A percentile compares a stretch with the other conserved stretches of the same genome.
phyloP scores from a whole-genome alignment of 106 monocot species.

The Phalaenopsis aphrodite region DNA sequence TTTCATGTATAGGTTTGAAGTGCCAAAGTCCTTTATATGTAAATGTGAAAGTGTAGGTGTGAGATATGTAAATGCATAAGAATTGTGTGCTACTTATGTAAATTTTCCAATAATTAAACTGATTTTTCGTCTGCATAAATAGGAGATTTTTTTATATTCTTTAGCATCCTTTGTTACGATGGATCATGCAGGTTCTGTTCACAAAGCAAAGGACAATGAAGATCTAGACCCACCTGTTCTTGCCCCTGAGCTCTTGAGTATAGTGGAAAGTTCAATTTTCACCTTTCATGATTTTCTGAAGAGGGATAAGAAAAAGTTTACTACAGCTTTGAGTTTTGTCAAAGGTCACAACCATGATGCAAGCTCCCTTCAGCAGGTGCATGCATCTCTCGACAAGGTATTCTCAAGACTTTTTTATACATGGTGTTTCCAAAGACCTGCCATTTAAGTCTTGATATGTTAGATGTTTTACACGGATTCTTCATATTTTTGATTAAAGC shows the following conservation, averaged over 20 bases:
- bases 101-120: too few relatives aligned
- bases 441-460: too few relatives aligned
- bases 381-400: conserved; percentile 73
- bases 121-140: too few relatives aligned
- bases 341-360: conserved; percentile 36
- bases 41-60: too few relatives aligned
- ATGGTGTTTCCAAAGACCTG: too few relatives aligned
- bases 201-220: conserved; percentile 28
- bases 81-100: too few relatives aligned
- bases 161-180: not conserved
- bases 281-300: conserved; percentile 70
- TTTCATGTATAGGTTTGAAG: too few relatives aligned
- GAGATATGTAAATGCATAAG: too few relatives aligned
- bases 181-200: conserved; percentile 33
- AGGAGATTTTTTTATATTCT: too few relatives aligned
- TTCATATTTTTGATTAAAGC: too few relatives aligned
- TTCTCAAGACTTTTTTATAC: not conserved
- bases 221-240: conserved; percentile 24
- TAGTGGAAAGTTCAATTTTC: conserved; percentile 59
- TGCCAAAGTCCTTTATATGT: too few relatives aligned
- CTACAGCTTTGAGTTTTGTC: conserved; percentile 24
- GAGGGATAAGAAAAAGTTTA: conserved; percentile 54
- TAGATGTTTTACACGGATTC: too few relatives aligned
- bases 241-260: conserved; percentile 46
- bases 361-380: conserved; percentile 73